Base-by-base conservation (phyloP, 768 basidiomycete genomes). In the Tricholoma terreum region DNA sequence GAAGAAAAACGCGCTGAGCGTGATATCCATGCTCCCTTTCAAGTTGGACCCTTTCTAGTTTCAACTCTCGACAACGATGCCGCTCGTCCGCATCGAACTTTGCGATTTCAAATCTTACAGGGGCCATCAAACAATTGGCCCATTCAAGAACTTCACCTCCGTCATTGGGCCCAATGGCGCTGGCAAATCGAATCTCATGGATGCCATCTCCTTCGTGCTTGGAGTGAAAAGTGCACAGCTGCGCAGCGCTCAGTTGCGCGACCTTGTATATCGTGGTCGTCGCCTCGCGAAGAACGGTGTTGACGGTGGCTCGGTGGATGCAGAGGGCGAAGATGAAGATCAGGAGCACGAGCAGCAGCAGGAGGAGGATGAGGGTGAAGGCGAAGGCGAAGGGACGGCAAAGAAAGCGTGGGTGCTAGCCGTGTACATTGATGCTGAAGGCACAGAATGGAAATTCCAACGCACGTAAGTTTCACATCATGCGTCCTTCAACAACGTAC, bases 121-220 rank as follows among this genome's bases (percentile, higher is more conserved):
- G 58, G 87, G 88, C 36, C 87, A 90, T 69, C 90, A 94, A 70
- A 82, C 84, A 27, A 92, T 95, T 49, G 94, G 94, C 0, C 94
- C 94, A 1, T 94, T 95, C 77, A 85, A 83, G 75, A 86, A 87
- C 66, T 99, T 99, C 74, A 95, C 96, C 0, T 96, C 93, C 10
- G 82, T 98, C 54, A 98, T 99, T 64, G 97, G 97, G 19, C 96
- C 97, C 34, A 98, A 99, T 87, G 96, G 97, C 56, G 94, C 96
- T 0, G 97, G 97, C 58, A 98, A 99, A 70, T 96, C 94, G 9
- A 99, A 99, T 71, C 84, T 98, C 55, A 98, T 98, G 97, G 97
- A 99, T 69, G 97, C 97, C 52, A 98, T 99, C 62, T 98, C 97
- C 3, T 98, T 99, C 69, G 97, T 98, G 8, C 86, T 99, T 6